Evolutionary conservation across 176 grass and related monocot genomes (phyloP), one percentile per base, ranked within the genome.

Genomic region (Tillandsia leiboldiana): DNA sequence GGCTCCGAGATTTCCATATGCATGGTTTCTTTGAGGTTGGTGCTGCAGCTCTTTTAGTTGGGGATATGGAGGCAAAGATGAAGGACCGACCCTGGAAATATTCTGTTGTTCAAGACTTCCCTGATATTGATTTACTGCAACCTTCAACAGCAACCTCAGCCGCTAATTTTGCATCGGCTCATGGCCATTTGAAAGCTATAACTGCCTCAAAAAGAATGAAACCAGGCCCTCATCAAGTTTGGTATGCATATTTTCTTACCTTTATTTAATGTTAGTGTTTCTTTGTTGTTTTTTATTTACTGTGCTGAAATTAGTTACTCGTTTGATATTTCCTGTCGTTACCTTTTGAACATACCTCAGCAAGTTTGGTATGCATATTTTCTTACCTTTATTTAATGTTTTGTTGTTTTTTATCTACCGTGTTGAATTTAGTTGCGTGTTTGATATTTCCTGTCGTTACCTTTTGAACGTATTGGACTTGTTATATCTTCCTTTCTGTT

Each of bases 191-290:
- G 78, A 97, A 97, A 85, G 94, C 86, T 48, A 87, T 97, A 85
- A 97, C 94, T 74, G 94, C 94, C 50, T 90, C 84, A 29, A 97
- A 97, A 81, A 89, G 94, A 67, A 77, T 97, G 86, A 97, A 83
- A 85, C 79, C 82, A 15, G 94, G 72, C 9, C 93, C 94, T 66
- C 83, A 87, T 72, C 89, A 92, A 90, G 83, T 97, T 75, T 92
- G 94, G 94, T 92, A 97, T 50, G 84, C 29, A 8, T 69, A 65
- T 56, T 81, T 56, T 75, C 9, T 42, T 0, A 42, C 33, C 33
- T 42, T 42, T 51, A 15, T 54, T 75, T 82, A 50, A 23, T 71
- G 0, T 22, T 77, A 64, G 22, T 70, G 29, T 64, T 61, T 20
- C 10, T 61, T 9, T 20, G 15, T 9, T 18, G 22, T 61, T 61